These are phyloP conservation scores for Aspergillus sp. DNA, from an alignment of 2,329 filamentous ascomycete species.

Conservation along the genomic window DNA sequence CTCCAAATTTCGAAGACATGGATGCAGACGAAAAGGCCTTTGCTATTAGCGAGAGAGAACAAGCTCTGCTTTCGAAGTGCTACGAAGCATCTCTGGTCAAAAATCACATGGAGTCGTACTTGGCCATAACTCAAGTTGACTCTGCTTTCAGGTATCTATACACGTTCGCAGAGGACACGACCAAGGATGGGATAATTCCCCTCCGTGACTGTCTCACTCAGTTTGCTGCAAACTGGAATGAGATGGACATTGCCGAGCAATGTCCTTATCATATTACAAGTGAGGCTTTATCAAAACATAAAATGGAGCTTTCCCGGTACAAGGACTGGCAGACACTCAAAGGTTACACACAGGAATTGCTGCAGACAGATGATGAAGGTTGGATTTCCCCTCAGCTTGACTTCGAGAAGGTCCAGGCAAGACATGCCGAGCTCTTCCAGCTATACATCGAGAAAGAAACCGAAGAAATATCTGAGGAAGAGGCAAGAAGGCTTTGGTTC, in stretches of 20 bases:
- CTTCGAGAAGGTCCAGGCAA: slow-evolving; percentile 17
- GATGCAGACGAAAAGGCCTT: slow-evolving; percentile 21
- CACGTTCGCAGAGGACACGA: slow-evolving; percentile 11
- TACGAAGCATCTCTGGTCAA: slow-evolving; percentile 25
- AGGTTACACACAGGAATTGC: slow-evolving; percentile 19
- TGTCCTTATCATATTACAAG: slow-evolving; percentile 13
- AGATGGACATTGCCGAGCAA: slow-evolving; percentile 1
- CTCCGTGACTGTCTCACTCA: slow-evolving; percentile 17
- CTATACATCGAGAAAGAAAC: slow-evolving; percentile 16
- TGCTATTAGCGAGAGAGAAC: slow-evolving; percentile 18
- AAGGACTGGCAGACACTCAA: slow-evolving; percentile 18
- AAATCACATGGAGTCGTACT: slow-evolving; percentile 15
- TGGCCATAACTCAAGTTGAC: slow-evolving; percentile 16
- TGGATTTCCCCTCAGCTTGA: slow-evolving; percentile 23
- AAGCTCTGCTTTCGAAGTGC: slow-evolving; percentile 22
- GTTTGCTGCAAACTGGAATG: slow-evolving; percentile 11
- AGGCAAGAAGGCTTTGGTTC: slow-evolving; percentile 18
- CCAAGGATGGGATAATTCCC: slow-evolving; percentile 17
- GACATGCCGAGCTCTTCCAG: slow-evolving; percentile 17
- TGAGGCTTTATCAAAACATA: slow-evolving; percentile 14
- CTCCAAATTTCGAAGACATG: slow-evolving; percentile 22
- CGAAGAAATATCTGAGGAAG: slow-evolving; percentile 11
- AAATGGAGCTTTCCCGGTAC: slow-evolving; percentile 13
- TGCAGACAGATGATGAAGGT: slow-evolving; percentile 22
- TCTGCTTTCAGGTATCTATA: slow-evolving; percentile 10